A percentile compares a stretch with the other conserved stretches of the same genome.
Conservation (phyloP, 2,329 filamentous ascomycete genomes). For the Diaporthe sp. region DNA sequence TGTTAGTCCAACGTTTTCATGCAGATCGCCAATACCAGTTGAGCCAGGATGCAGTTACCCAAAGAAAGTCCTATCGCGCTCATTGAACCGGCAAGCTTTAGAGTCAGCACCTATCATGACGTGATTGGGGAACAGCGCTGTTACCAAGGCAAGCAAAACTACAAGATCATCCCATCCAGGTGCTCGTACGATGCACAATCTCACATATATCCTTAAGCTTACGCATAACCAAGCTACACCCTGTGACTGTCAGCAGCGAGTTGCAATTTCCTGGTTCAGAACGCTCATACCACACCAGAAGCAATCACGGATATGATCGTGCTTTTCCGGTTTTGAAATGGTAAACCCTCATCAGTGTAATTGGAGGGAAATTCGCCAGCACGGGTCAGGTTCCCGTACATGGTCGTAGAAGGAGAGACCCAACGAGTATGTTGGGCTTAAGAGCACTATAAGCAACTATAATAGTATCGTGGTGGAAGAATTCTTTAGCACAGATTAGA, state of each 20-base stretch:
- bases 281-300: neutral
- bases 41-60: neutral
- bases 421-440: neutral
- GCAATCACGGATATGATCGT: slow-evolving; percentile 1
- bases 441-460: neutral
- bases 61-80: neutral
- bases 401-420: neutral
- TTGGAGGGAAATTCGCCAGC: slow-evolving; percentile 6
- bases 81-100: slow-evolving; percentile 13
- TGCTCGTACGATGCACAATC: neutral
- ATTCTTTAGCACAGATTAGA: neutral
- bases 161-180: slow-evolving; percentile 9
- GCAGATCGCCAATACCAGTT: neutral
- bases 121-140: neutral
- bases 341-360: neutral
- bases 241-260: neutral
- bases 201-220: neutral
- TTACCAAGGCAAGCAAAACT: slow-evolving; percentile 11
- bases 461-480: neutral
- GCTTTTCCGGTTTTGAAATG: neutral
- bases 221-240: slow-evolving; percentile 4
- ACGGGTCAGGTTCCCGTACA: slow-evolving; percentile 9
- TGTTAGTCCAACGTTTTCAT: neutral
- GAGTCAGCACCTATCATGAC: slow-evolving; percentile 2
- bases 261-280: neutral